Evolutionary conservation across 2,329 filamentous ascomycete genomes (phyloP), one percentile per base, ranked within the genome.

Genomic region (Sclerotinia sclerotiorum): DNA sequence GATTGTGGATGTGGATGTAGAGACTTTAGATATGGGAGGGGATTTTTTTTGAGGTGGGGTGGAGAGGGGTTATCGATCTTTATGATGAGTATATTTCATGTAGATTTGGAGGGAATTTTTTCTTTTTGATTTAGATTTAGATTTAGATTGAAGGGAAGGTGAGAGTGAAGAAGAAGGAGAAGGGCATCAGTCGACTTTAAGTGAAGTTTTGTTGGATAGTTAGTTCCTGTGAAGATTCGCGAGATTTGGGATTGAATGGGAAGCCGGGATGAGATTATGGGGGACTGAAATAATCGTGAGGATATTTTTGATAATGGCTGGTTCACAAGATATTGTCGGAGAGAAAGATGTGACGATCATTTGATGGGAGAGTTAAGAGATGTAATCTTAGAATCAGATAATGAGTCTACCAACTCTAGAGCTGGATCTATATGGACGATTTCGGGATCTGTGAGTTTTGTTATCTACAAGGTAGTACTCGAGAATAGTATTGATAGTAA

Each of bases 361-460:
- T 19, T n/a, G n/a, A 42, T 44, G 7, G 32, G 19, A 17, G 65
- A 60, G 15, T n/a, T 21, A 21, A 42, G 65, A 24, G 65, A 60
- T 52, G 32, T 32, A n/a, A n/a, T n/a, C n/a, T n/a, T n/a, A 5
- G 64, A 60, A 58, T 60, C 44, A n/a, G 65, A 67, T 67, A 55
- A 19, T 15, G 65, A 60, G 24, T 67, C 65, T 52, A 19, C 46
- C 17, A 21, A 48, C 8, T 29, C 55, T 5, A 60, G 27, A 49
- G 11, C 65, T 39, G 65, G 65, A 1, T 67, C 65, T 7, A 60
- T 67, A 42, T 67, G 65, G 65, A 67, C 65, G 5, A 67, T 67
- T 67, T 4, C 60, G 29, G 65, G 65, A 32, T 67, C 65, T 19
- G 65, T 67, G 42, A 51, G 65, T 67, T 19, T 4, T 39, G 1